Percentiles rank a stretch among this genome's conserved stretches.
These are phyloP conservation scores for Fusarium secorum DNA, from an alignment of 2,329 filamentous ascomycete genomes.

Conservation along the genomic window DNA sequence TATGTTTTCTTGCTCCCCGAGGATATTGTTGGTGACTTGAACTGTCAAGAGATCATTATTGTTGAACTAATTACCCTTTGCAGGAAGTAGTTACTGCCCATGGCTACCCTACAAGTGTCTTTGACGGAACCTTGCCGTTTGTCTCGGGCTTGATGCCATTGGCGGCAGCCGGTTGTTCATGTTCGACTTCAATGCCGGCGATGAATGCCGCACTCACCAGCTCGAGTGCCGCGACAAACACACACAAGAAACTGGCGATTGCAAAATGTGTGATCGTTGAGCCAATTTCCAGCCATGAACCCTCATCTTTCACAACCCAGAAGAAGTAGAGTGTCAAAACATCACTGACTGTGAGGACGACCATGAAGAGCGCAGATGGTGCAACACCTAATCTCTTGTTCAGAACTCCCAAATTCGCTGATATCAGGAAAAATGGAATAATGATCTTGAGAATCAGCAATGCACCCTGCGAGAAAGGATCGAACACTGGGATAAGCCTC, in stretches of 20 bases:
- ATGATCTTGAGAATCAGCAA: slow-evolving; percentile 89
- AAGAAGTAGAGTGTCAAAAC: slow-evolving; percentile 96
- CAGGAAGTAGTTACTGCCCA: not conserved
- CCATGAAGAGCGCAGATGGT: slow-evolving; percentile 90
- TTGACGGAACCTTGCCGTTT: slow-evolving; percentile 25
- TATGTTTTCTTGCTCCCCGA: not conserved
- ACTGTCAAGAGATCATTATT: not conserved
- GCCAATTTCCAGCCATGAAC: slow-evolving; percentile 96
- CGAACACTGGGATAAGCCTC: slow-evolving; percentile 89
- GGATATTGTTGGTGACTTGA: not conserved
- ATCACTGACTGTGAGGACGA: slow-evolving; percentile 91
- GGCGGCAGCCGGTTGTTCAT: not conserved
- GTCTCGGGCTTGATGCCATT: slow-evolving; percentile 11
- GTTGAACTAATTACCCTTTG: not conserved
- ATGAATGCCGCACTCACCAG: slow-evolving; percentile 85
- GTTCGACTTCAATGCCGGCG: slow-evolving; percentile 75
- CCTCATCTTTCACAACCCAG: slow-evolving; percentile 96
- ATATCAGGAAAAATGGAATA: slow-evolving; percentile 91
- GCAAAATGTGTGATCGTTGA: slow-evolving; percentile 95
- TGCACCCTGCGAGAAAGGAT: slow-evolving; percentile 89
- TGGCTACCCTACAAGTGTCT: slow-evolving; percentile 6
- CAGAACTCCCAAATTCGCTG: slow-evolving; percentile 90
- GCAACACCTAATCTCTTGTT: slow-evolving; percentile 85
- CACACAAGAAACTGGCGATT: slow-evolving; percentile 87
- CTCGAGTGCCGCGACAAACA: slow-evolving; percentile 90